Percentiles rank a stretch among this genome's conserved stretches.
Conservation (phyloP, 2,329 filamentous ascomycete species). For the Bretziella fagacearum region DNA sequence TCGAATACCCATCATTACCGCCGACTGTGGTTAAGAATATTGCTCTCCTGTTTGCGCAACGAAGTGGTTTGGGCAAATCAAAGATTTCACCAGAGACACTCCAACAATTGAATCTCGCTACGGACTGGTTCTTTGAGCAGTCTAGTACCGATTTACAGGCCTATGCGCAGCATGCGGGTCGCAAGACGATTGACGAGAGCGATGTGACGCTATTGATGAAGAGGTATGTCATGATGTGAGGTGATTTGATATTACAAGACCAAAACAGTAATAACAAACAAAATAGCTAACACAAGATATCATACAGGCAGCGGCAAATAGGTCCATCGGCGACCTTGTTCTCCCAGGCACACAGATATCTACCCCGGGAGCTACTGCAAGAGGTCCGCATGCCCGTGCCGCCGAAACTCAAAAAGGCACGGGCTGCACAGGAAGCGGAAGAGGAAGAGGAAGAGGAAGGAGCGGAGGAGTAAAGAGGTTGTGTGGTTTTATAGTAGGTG, state of each 20-base stretch:
- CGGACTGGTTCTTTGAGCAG: constrained; percentile 88
- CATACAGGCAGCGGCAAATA: constrained; percentile 57
- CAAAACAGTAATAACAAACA: neutral
- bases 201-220: constrained; percentile 71
- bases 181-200: constrained; percentile 71
- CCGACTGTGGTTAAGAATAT: constrained; percentile 55
- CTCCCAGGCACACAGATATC: constrained; percentile 65
- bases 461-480: constrained; percentile 20
- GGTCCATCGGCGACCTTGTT: constrained; percentile 58
- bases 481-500: too few species aligned
- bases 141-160: constrained; percentile 60
- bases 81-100: constrained; percentile 60
- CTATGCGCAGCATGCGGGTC: constrained; percentile 65
- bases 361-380: constrained; percentile 69
- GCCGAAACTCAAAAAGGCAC: constrained; percentile 31
- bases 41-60: constrained; percentile 53
- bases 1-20: constrained; percentile 60
- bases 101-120: constrained; percentile 58
- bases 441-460: constrained; percentile 19
- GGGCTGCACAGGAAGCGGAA: constrained; percentile 25
- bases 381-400: constrained; percentile 57
- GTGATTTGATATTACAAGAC: constrained; percentile 14
- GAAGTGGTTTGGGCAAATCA: constrained; percentile 45
- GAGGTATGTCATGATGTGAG: constrained; percentile 42
- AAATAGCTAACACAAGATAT: constrained; percentile 19